Evolutionary conservation across 345 rosid species (phyloP), one percentile per base, ranked within the genome.

Genomic region (Aegle marmelos): DNA sequence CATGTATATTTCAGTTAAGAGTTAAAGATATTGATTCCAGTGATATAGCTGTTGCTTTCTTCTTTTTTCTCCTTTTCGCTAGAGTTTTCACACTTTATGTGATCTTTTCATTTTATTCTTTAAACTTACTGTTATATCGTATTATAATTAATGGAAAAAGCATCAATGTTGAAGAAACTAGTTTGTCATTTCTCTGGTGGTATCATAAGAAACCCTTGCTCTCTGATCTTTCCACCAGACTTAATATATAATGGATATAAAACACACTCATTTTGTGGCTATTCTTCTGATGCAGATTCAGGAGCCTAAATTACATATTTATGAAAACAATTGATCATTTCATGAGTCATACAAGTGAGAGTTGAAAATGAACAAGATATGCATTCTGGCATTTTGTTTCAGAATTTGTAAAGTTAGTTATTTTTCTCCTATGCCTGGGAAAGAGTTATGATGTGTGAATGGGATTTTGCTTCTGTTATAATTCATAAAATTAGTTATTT

Each of bases 371-470:
- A 1, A 14, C 21, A 62, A 28, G 6, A 62, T 63, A 30, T 63
- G 39, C 19, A 9, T 36, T n/a, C 14, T 6, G 11, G 10, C 14
- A 11, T 67, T 21, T 25, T 68, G 22, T 24, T 34, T 2, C 54
- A 73, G 25, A 4, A 36, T 39, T 16, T 1, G 27, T 37, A 5
- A 39, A 25, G 58, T 25, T 27, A 54, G 27, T 48, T 64, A 28
- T 27, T 19, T 31, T 34, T 41, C 27, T n/a, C 31, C 22, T n/a
- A 16, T 45, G 27, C 59, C 56, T 63, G 54, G 25, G 67, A 70
- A 75, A 60, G 48, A 54, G 70, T 76, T 72, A 36, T 59, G 54
- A 73, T 41, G 45, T 45, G 73, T n/a, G 30, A 24, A 58, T 79
- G 81, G 21, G 4, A 24, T 37, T 17, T 24, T 68, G 22, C 14